Percentiles rank a stretch among this genome's conserved stretches.
phyloP scores from a whole-genome alignment of 257 asterid genomes.

The Solanum pinnatisectum region DNA sequence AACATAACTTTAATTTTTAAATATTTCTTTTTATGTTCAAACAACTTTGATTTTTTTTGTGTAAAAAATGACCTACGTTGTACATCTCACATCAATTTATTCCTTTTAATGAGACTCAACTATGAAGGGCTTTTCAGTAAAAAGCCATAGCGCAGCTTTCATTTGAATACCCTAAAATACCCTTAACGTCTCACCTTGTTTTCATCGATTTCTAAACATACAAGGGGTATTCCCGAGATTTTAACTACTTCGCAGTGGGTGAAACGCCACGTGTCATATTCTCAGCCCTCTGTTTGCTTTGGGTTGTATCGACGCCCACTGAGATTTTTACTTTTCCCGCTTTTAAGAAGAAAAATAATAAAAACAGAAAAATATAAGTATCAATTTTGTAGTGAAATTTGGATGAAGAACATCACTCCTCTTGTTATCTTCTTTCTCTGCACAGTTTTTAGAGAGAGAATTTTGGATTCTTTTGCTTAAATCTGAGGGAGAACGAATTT shows the following conservation, averaged over 20 bases:
- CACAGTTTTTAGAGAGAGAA: constrained; percentile 15
- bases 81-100: background rate
- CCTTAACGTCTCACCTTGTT: background rate
- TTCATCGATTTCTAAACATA: background rate
- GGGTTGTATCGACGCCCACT: background rate
- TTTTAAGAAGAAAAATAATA: constrained; percentile 3
- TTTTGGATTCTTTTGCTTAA: background rate
- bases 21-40: background rate
- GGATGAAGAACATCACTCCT: constrained; percentile 1
- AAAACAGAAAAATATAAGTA: background rate
- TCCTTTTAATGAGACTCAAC: background rate
- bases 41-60: background rate
- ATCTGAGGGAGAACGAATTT: background rate
- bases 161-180: background rate
- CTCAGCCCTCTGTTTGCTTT: constrained; percentile 13
- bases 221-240: background rate
- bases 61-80: background rate
- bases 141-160: background rate
- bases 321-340: constrained; percentile 29
- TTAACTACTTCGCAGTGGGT: background rate
- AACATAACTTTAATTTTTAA: background rate
- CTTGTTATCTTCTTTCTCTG: constrained; percentile 23
- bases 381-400: background rate
- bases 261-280: constrained; percentile 28
- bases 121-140: background rate